Base-by-base conservation (phyloP, 495 filamentous ascomycete species). In the Cudoniella acicularis region DNA sequence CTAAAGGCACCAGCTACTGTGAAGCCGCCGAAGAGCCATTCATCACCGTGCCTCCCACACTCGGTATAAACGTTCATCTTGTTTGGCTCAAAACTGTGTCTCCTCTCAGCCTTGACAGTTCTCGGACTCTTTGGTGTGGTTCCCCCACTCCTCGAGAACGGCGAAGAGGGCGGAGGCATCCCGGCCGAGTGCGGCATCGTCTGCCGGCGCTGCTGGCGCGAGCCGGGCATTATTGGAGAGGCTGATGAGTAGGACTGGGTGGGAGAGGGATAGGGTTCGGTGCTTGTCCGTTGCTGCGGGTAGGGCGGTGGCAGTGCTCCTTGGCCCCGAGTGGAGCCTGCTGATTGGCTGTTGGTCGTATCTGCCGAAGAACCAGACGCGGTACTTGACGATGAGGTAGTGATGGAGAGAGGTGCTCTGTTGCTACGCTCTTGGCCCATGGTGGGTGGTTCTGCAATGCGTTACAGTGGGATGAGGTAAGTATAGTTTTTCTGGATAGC, bases 1-100 rank as follows among this genome's bases (percentile, higher is more conserved):
- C 24, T 59, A 3, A 62, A 51, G 16, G 52, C 36, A 4, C 49
- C 54, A 0, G 26, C 45, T 1, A 56, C 23, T 10, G 49, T 48
- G 13, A 56, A 60, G 1, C 62, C 62, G 18, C 64, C 59, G 56
- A 62, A 62, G 11, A 66, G 21, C 64, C 60, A 62, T 9, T 62
- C 64, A 60, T 62, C 64, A 0, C 56, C 27, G 48, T 66, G 59
- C 43, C 64, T 54, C 10, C 60, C 59, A 56, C 54, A 65, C 30
- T 61, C 55, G 2, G 63, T 65, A 56, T 66, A 51, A 2, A 54
- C 25, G 43, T 66, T 62, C 8, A 49, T 45, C 41, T 36, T 36
- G 13, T 60, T 52, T 21, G 40, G 30, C 22, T 61, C 54, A 16
- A 20, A 4, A 3, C 46, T 52, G 40, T 56, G 43, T 30, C 63